Percentiles rank a stretch among this genome's conserved stretches.
These are phyloP conservation scores for Cryphonectria parasitica DNA, from an alignment of 2,329 filamentous ascomycete species.

Conservation along the genomic window DNA sequence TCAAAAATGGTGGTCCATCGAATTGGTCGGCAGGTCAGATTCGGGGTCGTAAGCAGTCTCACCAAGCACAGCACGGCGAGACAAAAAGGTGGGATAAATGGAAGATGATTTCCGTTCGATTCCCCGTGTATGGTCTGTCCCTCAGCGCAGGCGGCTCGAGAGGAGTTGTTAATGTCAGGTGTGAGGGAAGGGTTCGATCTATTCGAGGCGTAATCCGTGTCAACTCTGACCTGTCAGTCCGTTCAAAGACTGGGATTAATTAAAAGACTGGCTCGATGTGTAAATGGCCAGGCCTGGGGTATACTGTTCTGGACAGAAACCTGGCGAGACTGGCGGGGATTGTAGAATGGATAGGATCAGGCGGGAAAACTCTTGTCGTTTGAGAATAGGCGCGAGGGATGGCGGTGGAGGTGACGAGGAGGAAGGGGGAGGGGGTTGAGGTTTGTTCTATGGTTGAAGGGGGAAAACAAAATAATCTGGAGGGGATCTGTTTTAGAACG, in stretches of 20 bases:
- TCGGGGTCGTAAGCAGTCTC: conserved; percentile 17
- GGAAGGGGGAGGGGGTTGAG: neutral
- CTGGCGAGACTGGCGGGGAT: neutral
- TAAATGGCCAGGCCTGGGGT: neutral
- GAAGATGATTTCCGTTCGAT: neutral
- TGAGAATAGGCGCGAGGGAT: conserved; percentile 9
- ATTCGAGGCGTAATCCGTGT: conserved; percentile 25
- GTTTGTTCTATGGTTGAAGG: neutral
- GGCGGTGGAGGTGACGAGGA: neutral
- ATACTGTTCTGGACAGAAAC: neutral
- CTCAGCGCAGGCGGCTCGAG: neutral
- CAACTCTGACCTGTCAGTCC: conserved; percentile 27
- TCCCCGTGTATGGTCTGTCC: neutral
- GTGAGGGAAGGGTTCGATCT: conserved; percentile 11
- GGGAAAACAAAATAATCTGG: neutral
- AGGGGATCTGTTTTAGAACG: conserved; percentile 11
- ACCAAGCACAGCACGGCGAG: conserved; percentile 20
- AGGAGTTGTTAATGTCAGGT: neutral
- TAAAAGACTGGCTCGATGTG: conserved; percentile 3
- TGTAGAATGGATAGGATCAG: conserved; percentile 6
- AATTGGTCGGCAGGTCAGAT: conserved; percentile 3
- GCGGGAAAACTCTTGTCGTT: neutral
- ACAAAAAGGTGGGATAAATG: conserved; percentile 4
- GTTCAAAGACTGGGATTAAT: conserved; percentile 20
- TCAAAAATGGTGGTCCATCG: conserved; percentile 22